These are phyloP conservation scores for Crithidia brevicula DNA, from an alignment of 208 protist genomes.

Conservation along the genomic window DNA sequence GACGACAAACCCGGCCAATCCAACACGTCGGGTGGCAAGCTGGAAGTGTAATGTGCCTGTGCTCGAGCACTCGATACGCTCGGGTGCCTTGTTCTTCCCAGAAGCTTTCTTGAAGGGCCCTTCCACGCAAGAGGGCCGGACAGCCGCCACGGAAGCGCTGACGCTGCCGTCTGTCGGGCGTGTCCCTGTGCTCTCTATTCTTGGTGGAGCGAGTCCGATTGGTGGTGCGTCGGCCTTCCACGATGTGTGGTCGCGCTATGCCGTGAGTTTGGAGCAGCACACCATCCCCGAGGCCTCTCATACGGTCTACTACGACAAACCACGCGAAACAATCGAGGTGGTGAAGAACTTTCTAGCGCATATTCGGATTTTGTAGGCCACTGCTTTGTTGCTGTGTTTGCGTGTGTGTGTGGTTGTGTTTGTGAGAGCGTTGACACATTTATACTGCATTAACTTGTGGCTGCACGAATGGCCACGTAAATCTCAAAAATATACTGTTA, in stretches of 20 bases:
- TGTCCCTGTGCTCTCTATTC: conserved; percentile 54
- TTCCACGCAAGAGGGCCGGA: background rate
- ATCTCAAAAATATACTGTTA: too few species aligned
- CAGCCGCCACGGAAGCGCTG: background rate
- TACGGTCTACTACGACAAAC: conserved; percentile 61
- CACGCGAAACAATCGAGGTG: conserved; percentile 31
- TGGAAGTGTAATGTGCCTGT: conserved; percentile 68
- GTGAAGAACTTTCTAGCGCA: conserved; percentile 35
- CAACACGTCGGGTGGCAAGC: conserved; percentile 1
- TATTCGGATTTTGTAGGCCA: background rate
- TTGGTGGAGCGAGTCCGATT: conserved; percentile 54
- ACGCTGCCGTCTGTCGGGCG: conserved; percentile 3
- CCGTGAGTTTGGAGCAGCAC: conserved; percentile 39
- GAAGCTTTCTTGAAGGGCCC: conserved; percentile 25
- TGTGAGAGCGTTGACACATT: too few species aligned
- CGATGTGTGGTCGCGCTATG: conserved; percentile 40
- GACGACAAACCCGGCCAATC: conserved; percentile 14
- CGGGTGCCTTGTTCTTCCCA: conserved; percentile 46
- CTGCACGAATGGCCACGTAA: too few species aligned
- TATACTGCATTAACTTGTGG: too few species aligned
- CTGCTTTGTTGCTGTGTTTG: background rate
- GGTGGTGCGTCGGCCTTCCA: conserved; percentile 27
- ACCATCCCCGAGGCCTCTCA: conserved; percentile 53
- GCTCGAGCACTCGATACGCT: conserved; percentile 39
- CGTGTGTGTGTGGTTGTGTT: background rate